A percentile compares a stretch with the other conserved stretches of the same genome.
Conservation (phyloP, 2,329 filamentous ascomycete species). For the Didymella pinodella region DNA sequence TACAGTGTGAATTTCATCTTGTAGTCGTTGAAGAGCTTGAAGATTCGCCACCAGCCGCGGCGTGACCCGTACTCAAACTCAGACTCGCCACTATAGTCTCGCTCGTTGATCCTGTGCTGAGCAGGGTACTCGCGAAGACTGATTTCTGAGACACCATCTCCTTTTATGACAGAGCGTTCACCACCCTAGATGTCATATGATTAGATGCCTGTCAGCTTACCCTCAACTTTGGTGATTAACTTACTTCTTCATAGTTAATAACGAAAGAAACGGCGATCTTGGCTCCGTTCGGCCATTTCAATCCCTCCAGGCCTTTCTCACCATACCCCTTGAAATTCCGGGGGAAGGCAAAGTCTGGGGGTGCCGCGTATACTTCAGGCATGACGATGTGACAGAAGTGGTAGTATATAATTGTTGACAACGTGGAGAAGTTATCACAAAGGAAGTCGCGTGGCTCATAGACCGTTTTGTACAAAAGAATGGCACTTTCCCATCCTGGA, state of each 20-base stretch:
- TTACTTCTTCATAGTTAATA: constrained; percentile 29
- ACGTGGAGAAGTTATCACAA: not conserved
- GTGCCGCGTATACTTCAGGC: constrained; percentile 38
- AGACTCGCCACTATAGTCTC: constrained; percentile 57
- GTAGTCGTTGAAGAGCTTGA: constrained; percentile 59
- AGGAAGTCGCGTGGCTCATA: not conserved
- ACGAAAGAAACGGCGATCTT: constrained; percentile 51
- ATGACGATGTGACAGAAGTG: constrained; percentile 13
- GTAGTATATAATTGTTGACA: not conserved
- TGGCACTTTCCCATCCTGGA: not conserved
- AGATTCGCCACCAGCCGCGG: constrained; percentile 60
- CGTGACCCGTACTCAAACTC: constrained; percentile 63
- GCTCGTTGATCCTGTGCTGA: constrained; percentile 51
- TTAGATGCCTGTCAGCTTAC: not conserved
- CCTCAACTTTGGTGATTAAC: not conserved
- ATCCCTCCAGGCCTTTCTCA: constrained; percentile 47
- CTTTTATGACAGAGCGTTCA: constrained; percentile 28
- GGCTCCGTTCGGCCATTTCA: constrained; percentile 42
- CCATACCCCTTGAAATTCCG: constrained; percentile 56
- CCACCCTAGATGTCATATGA: constrained; percentile 3
- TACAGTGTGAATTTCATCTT: constrained; percentile 62
- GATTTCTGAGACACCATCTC: constrained; percentile 45
- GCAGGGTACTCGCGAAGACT: constrained; percentile 50
- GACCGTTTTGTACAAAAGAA: not conserved
- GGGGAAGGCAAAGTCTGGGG: constrained; percentile 39